phyloP scores from a whole-genome alignment of 176 grass and related monocot genomes.

The Alloteropsis semialata region DNA sequence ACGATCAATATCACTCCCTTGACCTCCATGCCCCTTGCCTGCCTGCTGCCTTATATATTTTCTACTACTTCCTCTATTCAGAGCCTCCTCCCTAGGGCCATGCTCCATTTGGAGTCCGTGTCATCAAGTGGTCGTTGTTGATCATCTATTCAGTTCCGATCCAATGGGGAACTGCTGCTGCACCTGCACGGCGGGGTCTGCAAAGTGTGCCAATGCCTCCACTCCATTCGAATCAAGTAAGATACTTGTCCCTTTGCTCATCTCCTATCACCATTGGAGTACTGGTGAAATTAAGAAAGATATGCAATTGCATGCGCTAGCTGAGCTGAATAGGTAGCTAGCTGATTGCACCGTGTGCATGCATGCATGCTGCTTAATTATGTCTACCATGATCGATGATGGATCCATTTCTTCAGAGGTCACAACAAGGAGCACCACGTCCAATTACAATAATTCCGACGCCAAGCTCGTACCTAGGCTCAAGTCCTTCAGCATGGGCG shows the following conservation, averaged over 20 bases:
- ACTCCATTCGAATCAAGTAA: slow-evolving; percentile 59
- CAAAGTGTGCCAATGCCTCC: slow-evolving; percentile 53
- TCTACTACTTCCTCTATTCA: neutral
- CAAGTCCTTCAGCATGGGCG: slow-evolving; percentile 66
- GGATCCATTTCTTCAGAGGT: slow-evolving; percentile 42
- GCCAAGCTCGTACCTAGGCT: slow-evolving; percentile 12
- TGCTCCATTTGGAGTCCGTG: neutral
- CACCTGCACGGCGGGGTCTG: slow-evolving; percentile 43
- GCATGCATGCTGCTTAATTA: too few species aligned
- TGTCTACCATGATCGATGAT: neutral
- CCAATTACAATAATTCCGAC: slow-evolving; percentile 5
- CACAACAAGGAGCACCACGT: slow-evolving; percentile 25
- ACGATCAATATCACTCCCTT: neutral
- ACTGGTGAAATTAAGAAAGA: too few species aligned
- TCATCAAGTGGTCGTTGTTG: neutral
- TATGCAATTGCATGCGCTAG: too few species aligned
- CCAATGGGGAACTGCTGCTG: slow-evolving; percentile 78
- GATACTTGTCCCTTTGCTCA: neutral
- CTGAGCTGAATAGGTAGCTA: too few species aligned
- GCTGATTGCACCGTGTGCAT: too few species aligned
- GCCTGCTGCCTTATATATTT: neutral
- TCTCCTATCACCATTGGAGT: too few species aligned
- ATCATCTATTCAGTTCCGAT: slow-evolving; percentile 11
- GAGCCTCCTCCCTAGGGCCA: neutral
- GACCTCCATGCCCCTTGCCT: neutral